Conservation (phyloP, 2,329 filamentous ascomycete species). For the Coleophoma eucalyptorum region DNA sequence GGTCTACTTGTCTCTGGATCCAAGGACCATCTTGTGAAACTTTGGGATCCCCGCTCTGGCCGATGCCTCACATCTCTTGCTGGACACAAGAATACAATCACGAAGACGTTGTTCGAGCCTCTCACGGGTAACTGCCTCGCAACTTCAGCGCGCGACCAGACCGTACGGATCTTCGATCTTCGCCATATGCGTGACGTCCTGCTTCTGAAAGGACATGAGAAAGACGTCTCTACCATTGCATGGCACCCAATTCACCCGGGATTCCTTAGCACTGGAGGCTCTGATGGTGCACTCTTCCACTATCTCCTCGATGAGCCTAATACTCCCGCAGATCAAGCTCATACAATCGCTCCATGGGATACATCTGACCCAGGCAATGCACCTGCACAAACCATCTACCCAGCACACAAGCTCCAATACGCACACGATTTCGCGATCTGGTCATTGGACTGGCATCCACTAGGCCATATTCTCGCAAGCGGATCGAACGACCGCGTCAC, state of each 20-base stretch:
- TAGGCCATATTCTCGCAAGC: conserved; percentile 91
- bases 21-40: conserved; percentile 94
- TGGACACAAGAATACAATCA: conserved; percentile 96
- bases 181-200: conserved; percentile 98
- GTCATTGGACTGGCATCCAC: conserved; percentile 96
- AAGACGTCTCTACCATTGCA: conserved; percentile 86
- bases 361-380: conserved; percentile 74
- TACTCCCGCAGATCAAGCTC: conserved; percentile 67
- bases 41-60: conserved; percentile 94
- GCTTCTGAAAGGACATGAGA: conserved; percentile 89
- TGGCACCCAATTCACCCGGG: conserved; percentile 95
- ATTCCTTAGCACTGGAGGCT: conserved; percentile 83
- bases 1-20: conserved; percentile 92
- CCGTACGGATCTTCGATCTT: conserved; percentile 88
- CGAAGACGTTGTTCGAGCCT: conserved; percentile 86
- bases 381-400: conserved; percentile 85
- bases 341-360: conserved; percentile 80
- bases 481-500: conserved; percentile 97
- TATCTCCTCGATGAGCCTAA: conserved; percentile 97
- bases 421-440: conserved; percentile 96
- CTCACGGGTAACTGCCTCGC: conserved; percentile 81
- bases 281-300: conserved; percentile 86
- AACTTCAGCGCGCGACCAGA: conserved; percentile 90
- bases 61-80: conserved; percentile 91
- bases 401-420: conserved; percentile 80